phyloP scores from a whole-genome alignment of 2,329 filamentous ascomycete species.

The Cladosporium sp. region DNA sequence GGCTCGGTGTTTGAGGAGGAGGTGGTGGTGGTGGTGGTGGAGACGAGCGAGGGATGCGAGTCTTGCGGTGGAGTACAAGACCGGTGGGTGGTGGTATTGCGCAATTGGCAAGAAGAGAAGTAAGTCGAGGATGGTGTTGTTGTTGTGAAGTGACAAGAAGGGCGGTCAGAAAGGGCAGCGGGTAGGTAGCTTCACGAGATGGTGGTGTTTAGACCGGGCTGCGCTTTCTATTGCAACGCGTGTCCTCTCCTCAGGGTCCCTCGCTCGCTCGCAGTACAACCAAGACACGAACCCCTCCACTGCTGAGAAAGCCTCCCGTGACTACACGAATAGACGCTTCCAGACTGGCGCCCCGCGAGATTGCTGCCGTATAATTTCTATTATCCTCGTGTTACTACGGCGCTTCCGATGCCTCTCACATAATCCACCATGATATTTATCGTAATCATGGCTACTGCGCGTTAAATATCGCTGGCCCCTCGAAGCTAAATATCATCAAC shows the following conservation, averaged over 20 bases:
- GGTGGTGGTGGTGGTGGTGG: slow-evolving; percentile 4
- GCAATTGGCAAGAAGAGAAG: background rate
- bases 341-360: background rate
- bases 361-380: background rate
- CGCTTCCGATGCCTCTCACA: background rate
- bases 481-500: slow-evolving; percentile 2
- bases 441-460: background rate
- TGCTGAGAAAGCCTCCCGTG: background rate
- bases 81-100: slow-evolving; percentile 10
- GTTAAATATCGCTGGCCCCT: background rate
- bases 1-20: slow-evolving; percentile 17
- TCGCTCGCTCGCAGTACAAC: background rate
- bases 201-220: slow-evolving; percentile 1
- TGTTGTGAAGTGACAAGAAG: background rate
- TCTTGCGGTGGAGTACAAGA: slow-evolving; percentile 42
- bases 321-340: background rate
- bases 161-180: background rate
- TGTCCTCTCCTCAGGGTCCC: slow-evolving; percentile 10
- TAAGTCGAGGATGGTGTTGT: background rate
- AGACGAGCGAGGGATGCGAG: slow-evolving; percentile 22
- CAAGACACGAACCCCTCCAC: slow-evolving; percentile 7
- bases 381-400: background rate
- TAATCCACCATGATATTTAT: background rate
- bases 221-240: slow-evolving; percentile 9
- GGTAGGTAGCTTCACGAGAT: background rate